phyloP scores from a whole-genome alignment of 768 basidiomycete genomes.

The Amanita rimosa region DNA sequence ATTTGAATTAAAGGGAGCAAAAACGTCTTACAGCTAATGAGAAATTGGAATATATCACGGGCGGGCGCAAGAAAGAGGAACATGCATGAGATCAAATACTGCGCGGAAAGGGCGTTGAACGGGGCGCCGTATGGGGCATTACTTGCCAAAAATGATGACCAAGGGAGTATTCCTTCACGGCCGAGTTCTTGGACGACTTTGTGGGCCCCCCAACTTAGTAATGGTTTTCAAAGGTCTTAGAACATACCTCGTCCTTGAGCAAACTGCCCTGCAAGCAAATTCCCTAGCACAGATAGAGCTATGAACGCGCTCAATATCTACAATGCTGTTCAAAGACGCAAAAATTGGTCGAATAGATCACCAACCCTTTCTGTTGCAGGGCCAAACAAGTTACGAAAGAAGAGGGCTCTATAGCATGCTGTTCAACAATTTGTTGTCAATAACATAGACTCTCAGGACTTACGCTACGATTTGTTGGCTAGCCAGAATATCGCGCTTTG shows the following conservation, averaged over 20 bases:
- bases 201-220: not conserved
- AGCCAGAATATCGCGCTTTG: constrained; percentile 55
- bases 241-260: constrained; percentile 49
- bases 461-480: constrained; percentile 59
- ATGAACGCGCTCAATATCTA: constrained; percentile 53
- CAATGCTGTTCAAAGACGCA: not conserved
- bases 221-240: not conserved
- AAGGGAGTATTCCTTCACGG: constrained; percentile 59
- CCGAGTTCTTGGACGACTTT: constrained; percentile 67
- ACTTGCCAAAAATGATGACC: constrained; percentile 55
- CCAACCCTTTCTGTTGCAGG: constrained; percentile 44
- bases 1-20: not conserved
- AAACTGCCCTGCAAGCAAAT: constrained; percentile 52
- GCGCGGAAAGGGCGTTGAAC: constrained; percentile 46
- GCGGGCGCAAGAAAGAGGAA: constrained; percentile 49
- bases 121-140: constrained; percentile 66
- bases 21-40: constrained; percentile 44
- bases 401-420: constrained; percentile 37
- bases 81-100: constrained; percentile 47
- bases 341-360: not conserved
- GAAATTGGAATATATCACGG: constrained; percentile 67
- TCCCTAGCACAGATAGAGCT: constrained; percentile 54
- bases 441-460: constrained; percentile 13
- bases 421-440: not conserved
- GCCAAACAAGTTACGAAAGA: constrained; percentile 68